Evolutionary conservation across 1,284 basidiomycete species (phyloP).

Genomic region (Sphagnurus paluster): DNA sequence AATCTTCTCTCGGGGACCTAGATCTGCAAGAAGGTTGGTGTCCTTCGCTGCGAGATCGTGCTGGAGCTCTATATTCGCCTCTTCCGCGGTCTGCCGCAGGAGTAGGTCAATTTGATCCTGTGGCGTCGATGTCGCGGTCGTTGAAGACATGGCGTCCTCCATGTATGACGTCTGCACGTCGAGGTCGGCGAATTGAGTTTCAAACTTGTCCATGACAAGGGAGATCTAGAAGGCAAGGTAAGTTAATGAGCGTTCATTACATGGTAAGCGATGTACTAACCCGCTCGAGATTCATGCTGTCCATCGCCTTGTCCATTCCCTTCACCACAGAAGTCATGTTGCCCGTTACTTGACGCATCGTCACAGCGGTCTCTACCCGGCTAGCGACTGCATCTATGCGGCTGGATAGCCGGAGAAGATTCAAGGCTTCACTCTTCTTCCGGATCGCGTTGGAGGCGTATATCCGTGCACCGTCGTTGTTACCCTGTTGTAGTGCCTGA

Average conservation of each 20-base stretch:
- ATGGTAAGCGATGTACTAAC: slow-evolving; percentile 44
- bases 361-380: slow-evolving; percentile 98
- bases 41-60: slow-evolving; percentile 83
- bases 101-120: slow-evolving; percentile 97
- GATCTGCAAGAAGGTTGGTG: slow-evolving; percentile 52
- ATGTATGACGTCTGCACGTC: slow-evolving; percentile 99
- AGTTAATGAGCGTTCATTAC: slow-evolving; percentile 6
- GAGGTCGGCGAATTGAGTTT: slow-evolving; percentile 93
- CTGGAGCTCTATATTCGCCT: slow-evolving; percentile 94
- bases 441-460: slow-evolving; percentile 98
- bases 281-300: slow-evolving; percentile 97
- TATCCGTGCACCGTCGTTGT: slow-evolving; percentile 97
- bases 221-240: slow-evolving; percentile 73
- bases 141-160: slow-evolving; percentile 95
- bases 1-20: slow-evolving; percentile 55
- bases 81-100: slow-evolving; percentile 94
- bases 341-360: slow-evolving; percentile 93
- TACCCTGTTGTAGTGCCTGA: slow-evolving; percentile 95
- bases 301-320: slow-evolving; percentile 99
- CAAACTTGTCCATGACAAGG: slow-evolving; percentile 99
- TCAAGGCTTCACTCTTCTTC: slow-evolving; percentile 96
- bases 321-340: slow-evolving; percentile 96
- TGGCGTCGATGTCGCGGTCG: slow-evolving; percentile 91
- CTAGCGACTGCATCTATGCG: slow-evolving; percentile 97
- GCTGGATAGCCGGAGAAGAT: slow-evolving; percentile 84